phyloP scores from a whole-genome alignment of 345 rosid genomes.

The Melastoma malabathricum region DNA sequence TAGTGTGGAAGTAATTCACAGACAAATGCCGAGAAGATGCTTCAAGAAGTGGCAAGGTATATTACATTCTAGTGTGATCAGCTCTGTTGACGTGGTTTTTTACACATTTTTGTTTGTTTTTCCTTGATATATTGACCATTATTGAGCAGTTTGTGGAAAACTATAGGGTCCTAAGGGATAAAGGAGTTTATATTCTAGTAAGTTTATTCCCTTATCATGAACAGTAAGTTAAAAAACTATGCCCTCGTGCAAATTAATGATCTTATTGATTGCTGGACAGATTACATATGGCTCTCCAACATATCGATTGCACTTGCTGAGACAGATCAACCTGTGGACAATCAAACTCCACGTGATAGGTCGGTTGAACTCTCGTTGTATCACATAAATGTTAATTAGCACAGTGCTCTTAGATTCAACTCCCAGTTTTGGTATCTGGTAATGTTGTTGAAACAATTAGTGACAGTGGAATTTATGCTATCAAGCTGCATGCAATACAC shows the following conservation, averaged over 20 bases:
- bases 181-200: conserved; percentile 84
- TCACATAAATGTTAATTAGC: background rate
- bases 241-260: too few relatives aligned
- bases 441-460: too few relatives aligned
- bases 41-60: conserved; percentile 75
- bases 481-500: too few relatives aligned
- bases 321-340: conserved; percentile 3
- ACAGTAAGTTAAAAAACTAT: too few relatives aligned
- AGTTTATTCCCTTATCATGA: conserved; percentile 5
- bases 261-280: conserved; percentile 15
- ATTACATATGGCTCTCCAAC: conserved; percentile 78
- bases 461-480: too few relatives aligned
- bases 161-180: conserved; percentile 97
- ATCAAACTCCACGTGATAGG: conserved; percentile 15
- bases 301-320: conserved; percentile 28
- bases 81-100: conserved; percentile 1
- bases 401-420: background rate
- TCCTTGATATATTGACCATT: conserved; percentile 50
- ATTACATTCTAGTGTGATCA: background rate
- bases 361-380: conserved; percentile 1
- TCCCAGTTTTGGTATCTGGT: too few relatives aligned
- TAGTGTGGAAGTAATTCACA: conserved; percentile 74
- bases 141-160: conserved; percentile 86
- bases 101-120: conserved; percentile 19
- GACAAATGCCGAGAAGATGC: conserved; percentile 60